Evolutionary conservation across 345 rosid genomes (phyloP).

Genomic region (Rhodamnia rubescens): DNA sequence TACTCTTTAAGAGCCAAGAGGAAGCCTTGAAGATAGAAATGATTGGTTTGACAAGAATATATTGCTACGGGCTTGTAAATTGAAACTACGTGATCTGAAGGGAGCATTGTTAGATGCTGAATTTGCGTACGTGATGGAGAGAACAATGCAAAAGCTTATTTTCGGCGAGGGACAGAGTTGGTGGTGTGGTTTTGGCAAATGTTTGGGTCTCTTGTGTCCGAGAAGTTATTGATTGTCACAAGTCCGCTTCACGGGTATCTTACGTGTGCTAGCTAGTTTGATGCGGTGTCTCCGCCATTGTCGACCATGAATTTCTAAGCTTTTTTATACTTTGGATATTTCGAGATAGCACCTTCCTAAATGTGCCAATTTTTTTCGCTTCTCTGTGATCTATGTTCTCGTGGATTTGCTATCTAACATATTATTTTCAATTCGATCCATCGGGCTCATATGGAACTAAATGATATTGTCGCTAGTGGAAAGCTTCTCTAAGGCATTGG

Average conservation of each 20-base stretch:
- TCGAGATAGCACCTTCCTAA: not conserved
- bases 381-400: not conserved
- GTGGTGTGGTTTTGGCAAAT: not conserved
- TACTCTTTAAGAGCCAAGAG: no score
- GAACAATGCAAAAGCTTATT: constrained; percentile 79
- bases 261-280: not conserved
- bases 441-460: constrained; percentile 89
- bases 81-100: constrained; percentile 73
- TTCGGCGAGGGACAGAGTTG: constrained; percentile 96
- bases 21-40: no score
- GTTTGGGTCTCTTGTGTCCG: no score
- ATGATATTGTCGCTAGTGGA: constrained; percentile 76
- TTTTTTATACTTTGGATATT: not conserved
- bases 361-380: not conserved
- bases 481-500: constrained; percentile 80
- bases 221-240: not conserved
- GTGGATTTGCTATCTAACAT: not conserved
- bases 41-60: not conserved
- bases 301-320: not conserved
- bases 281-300: not conserved
- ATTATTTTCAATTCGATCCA: not conserved
- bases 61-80: constrained; percentile 62
- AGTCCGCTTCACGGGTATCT: not conserved
- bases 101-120: constrained; percentile 87
- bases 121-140: constrained; percentile 90